These are phyloP conservation scores for Neofusicoccum sp. DNA, from an alignment of 2,329 filamentous ascomycete genomes.

Conservation along the genomic window DNA sequence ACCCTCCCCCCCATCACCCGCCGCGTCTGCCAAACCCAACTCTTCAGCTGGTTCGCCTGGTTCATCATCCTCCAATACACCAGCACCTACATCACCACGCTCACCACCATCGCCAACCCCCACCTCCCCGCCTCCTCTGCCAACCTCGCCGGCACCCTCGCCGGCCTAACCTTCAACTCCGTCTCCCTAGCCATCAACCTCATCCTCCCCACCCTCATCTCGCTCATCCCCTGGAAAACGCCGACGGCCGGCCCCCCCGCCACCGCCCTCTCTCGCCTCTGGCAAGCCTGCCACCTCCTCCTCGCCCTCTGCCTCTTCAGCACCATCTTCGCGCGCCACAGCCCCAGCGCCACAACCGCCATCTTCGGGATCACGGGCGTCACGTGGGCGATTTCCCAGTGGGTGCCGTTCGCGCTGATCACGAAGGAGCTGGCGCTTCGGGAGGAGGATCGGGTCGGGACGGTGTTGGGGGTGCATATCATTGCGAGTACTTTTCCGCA, in stretches of 20 bases:
- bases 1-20: not conserved
- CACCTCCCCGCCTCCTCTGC: not conserved
- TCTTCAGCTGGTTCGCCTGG: not conserved
- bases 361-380: not conserved
- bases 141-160: not conserved
- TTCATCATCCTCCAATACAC: not conserved
- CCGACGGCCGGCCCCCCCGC: not conserved
- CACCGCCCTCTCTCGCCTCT: not conserved
- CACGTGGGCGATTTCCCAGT: not conserved
- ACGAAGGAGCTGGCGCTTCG: not conserved
- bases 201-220: not conserved
- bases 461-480: not conserved
- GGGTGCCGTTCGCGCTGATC: not conserved
- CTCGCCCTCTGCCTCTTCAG: not conserved
- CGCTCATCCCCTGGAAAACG: not conserved
- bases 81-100: not conserved
- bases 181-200: not conserved
- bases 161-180: not conserved
- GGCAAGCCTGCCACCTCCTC: not conserved
- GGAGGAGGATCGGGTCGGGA: not conserved
- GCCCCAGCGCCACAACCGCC: not conserved
- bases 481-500: not conserved
- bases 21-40: not conserved
- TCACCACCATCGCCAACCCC: not conserved
- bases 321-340: not conserved